Evolutionary conservation across 768 basidiomycete genomes (phyloP), one percentile per base, ranked within the genome.

Genomic region (Hericium coralloides): DNA sequence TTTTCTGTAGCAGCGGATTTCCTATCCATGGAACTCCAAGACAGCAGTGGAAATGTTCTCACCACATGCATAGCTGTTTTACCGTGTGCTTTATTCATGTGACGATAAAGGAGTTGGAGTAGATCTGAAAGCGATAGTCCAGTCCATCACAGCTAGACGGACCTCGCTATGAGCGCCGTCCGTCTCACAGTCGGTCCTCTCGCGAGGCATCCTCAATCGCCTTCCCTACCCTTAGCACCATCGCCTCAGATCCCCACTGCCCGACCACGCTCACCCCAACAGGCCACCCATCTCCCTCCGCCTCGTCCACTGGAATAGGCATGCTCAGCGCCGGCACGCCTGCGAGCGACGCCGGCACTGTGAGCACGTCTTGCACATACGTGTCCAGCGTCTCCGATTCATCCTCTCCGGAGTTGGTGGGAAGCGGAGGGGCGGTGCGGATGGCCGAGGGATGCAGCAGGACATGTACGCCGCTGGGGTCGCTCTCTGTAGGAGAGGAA

Each of bases 321-420:
- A 98, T 78, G 55, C 77, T 87, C 45, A 98, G 64, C 0, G 87
- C 89, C 0, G 95, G 93, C 15, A 98, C 64, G 0, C 95, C 94
- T 0, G 91, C 94, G 38, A 99, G 73, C 0, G 90, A 93, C 4
- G 93, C 94, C 0, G 94, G 93, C 0, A 95, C 91, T 0, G 93
- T 95, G 59, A 98, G 73, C 6, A 95, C 81, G 60, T 98, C 95
- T 65, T 98, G 95, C 9, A 90, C 79, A 66, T 98, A 98, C 36
- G 82, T 75, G 47, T 78, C 76, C 51, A 86, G 63, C 18, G 67
- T 65, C n/a, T 62, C 58, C 23, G 47, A 20, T 1, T 59, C 47
- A 4, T 49, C 59, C 14, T 64, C 55, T 12, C 56, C 59, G 17
- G 61, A 54, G 5, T 65, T 59, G 2, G n/a, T 20, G 23, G 49